Evolutionary conservation across 257 asterid species (phyloP).

Genomic region (Lycium barbarum): DNA sequence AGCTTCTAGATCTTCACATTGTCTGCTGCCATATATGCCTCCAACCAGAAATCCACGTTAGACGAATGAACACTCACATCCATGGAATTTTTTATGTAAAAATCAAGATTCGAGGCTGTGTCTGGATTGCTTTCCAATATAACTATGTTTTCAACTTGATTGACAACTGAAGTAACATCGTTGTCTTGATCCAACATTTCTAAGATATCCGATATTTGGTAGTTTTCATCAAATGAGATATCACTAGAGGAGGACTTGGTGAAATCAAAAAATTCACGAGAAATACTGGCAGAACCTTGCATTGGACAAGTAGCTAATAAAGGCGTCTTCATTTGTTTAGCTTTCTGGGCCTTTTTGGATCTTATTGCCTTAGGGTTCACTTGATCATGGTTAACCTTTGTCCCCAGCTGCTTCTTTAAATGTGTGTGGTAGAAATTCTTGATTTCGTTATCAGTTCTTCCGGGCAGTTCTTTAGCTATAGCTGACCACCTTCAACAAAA

Average conservation of each 20-base stretch:
- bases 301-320: not conserved
- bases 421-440: constrained; percentile 32
- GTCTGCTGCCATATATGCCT: not conserved
- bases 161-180: not conserved
- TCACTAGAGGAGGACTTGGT: not conserved
- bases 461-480: constrained; percentile 1
- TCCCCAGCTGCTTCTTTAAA: not conserved
- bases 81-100: not conserved
- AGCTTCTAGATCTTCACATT: not conserved
- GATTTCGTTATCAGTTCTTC: constrained; percentile 31
- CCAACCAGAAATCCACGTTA: constrained; percentile 4
- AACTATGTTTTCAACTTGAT: not conserved
- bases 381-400: not conserved
- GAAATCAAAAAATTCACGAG: not conserved
- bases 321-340: not conserved
- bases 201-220: not conserved
- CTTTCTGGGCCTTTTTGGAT: not conserved
- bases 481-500: constrained; percentile 25
- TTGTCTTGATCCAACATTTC: not conserved
- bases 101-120: not conserved
- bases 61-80: not conserved
- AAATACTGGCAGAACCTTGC: not conserved
- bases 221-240: not conserved
- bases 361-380: not conserved
- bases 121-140: constrained; percentile 17